Conservation (phyloP, 1,284 basidiomycete genomes). For the Trichosporon coremiiforme region DNA sequence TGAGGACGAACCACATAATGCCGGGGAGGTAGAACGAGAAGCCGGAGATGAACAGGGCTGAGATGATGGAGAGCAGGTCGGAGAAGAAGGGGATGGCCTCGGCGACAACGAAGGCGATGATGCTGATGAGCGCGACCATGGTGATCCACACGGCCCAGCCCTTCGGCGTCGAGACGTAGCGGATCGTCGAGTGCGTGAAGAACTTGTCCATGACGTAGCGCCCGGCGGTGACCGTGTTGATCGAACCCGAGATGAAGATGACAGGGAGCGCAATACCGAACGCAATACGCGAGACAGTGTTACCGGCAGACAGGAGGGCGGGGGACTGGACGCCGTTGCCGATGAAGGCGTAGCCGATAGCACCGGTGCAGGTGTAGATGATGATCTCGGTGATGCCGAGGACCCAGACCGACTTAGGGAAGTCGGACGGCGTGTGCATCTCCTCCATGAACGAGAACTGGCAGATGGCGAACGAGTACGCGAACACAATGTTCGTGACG, state of each 20-base stretch:
- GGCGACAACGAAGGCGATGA: slow-evolving; percentile 27
- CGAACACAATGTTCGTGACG: slow-evolving; percentile 43
- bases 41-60: slow-evolving; percentile 33
- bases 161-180: slow-evolving; percentile 42
- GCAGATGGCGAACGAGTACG: slow-evolving; percentile 37
- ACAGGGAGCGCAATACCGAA: slow-evolving; percentile 31
- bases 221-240: slow-evolving; percentile 24
- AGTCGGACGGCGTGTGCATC: slow-evolving; percentile 31
- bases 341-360: slow-evolving; percentile 30
- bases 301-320: slow-evolving; percentile 26
- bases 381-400: slow-evolving; percentile 42
- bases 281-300: slow-evolving; percentile 25
- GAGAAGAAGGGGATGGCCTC: slow-evolving; percentile 48
- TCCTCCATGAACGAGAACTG: slow-evolving; percentile 34
- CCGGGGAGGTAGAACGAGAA: slow-evolving; percentile 31
- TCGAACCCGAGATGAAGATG: slow-evolving; percentile 33
- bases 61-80: slow-evolving; percentile 42
- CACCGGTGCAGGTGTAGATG: slow-evolving; percentile 43
- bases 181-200: slow-evolving; percentile 27
- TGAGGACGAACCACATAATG: slow-evolving; percentile 29
- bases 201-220: slow-evolving; percentile 27
- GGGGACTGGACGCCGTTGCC: slow-evolving; percentile 25
- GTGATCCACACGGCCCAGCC: slow-evolving; percentile 61
- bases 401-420: slow-evolving; percentile 41
- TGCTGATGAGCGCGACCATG: slow-evolving; percentile 13